Evolutionary conservation across 1,284 basidiomycete species (phyloP).

Genomic region (Porodaedalea pini): DNA sequence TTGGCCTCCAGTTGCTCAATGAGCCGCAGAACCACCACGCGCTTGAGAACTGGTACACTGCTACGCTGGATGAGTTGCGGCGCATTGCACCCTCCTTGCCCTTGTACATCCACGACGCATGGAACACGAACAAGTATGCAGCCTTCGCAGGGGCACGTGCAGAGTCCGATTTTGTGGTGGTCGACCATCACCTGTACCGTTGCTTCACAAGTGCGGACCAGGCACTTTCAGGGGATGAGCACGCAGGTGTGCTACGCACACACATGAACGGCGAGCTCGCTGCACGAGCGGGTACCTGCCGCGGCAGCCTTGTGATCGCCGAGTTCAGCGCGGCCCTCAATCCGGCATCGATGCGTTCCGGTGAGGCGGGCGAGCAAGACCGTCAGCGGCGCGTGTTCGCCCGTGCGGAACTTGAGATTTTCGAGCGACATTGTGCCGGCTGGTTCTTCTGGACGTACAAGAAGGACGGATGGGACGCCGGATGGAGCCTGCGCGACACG

Average conservation of each 20-base stretch:
- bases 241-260: slow-evolving; percentile 46
- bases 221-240: slow-evolving; percentile 51
- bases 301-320: slow-evolving; percentile 68
- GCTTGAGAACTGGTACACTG: slow-evolving; percentile 64
- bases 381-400: slow-evolving; percentile 52
- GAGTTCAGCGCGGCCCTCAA: slow-evolving; percentile 80
- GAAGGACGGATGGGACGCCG: slow-evolving; percentile 67
- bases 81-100: slow-evolving; percentile 54
- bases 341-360: slow-evolving; percentile 28
- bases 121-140: slow-evolving; percentile 70
- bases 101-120: slow-evolving; percentile 75
- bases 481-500: slow-evolving; percentile 77
- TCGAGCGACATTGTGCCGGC: slow-evolving; percentile 65
- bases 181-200: slow-evolving; percentile 87
- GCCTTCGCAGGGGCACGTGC: slow-evolving; percentile 29
- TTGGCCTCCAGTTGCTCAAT: slow-evolving; percentile 83
- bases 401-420: slow-evolving; percentile 65
- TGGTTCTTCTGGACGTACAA: slow-evolving; percentile 91
- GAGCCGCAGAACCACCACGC: slow-evolving; percentile 63
- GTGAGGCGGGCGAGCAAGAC: slow-evolving; percentile 43
- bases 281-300: slow-evolving; percentile 41
- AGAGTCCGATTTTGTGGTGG: slow-evolving; percentile 45
- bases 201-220: slow-evolving; percentile 72
- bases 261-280: slow-evolving; percentile 39
- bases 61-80: slow-evolving; percentile 57